A percentile compares a stretch with the other conserved stretches of the same genome.
phyloP scores from a whole-genome alignment of 179 eudicot genomes.

The Silene coronaria region DNA sequence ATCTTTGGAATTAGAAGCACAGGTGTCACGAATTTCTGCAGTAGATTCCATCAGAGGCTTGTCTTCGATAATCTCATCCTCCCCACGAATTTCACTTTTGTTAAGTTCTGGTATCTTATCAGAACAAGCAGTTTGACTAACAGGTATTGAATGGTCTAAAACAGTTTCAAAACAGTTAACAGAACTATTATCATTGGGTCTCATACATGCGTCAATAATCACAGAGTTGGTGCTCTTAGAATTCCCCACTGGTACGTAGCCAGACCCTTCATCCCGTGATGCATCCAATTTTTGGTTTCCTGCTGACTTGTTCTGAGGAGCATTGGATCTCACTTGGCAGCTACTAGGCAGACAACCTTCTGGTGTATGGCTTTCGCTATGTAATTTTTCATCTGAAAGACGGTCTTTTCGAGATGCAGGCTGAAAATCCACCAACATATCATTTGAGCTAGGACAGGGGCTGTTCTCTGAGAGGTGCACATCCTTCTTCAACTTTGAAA shows the following conservation, averaged over 20 bases:
- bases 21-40: constrained; percentile 16
- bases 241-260: constrained; percentile 10
- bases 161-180: constrained; percentile 20
- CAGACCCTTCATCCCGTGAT: constrained; percentile 19
- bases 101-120: constrained; percentile 18
- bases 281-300: constrained; percentile 24
- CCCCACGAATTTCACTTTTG: constrained; percentile 19
- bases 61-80: constrained; percentile 22
- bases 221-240: constrained; percentile 19
- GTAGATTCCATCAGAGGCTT: constrained; percentile 25
- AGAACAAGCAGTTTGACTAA: constrained; percentile 28
- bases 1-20: constrained; percentile 24
- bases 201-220: constrained; percentile 15
- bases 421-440: constrained; percentile 21
- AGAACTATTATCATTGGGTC: constrained; percentile 13
- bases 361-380: constrained; percentile 16
- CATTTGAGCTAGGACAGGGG: constrained; percentile 26
- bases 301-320: constrained; percentile 19
- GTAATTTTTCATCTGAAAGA: constrained; percentile 19
- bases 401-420: constrained; percentile 12
- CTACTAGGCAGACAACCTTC: constrained; percentile 22
- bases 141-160: constrained; percentile 23
- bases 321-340: constrained; percentile 14
- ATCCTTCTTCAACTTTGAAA: constrained; percentile 33
- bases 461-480: constrained; percentile 27